phyloP scores from a whole-genome alignment of 192 early-diverging fungal genomes.

The Gonapodya prolifera region DNA sequence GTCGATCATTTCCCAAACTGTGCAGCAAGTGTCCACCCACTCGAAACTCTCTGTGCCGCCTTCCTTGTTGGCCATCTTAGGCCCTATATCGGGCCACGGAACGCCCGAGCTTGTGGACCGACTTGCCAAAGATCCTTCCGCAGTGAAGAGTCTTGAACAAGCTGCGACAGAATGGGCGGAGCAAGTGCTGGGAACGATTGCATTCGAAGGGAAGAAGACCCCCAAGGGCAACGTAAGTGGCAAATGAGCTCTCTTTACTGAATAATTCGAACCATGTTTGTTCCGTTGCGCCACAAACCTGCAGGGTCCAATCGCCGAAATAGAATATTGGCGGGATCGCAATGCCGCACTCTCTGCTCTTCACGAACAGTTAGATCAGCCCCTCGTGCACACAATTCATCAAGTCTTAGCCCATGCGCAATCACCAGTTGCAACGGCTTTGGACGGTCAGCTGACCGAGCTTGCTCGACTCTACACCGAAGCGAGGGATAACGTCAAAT shows the following conservation, averaged over 20 bases:
- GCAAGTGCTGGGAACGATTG: slow-evolving; percentile 29
- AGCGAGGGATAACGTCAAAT: slow-evolving; percentile 55
- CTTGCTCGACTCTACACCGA: slow-evolving; percentile 47
- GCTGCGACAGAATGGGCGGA: slow-evolving; percentile 48
- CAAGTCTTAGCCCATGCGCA: slow-evolving; percentile 21
- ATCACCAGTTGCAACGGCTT: slow-evolving; percentile 25
- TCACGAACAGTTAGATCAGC: slow-evolving; percentile 43
- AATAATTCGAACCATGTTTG: too few relatives aligned
- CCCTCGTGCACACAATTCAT: slow-evolving; percentile 40
- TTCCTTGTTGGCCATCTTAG: slow-evolving; percentile 8
- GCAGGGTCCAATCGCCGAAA: slow-evolving; percentile 42
- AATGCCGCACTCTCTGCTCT: slow-evolving; percentile 37
- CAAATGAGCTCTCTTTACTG: neutral
- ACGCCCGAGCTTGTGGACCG: slow-evolving; percentile 14
- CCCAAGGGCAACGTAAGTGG: slow-evolving; percentile 29
- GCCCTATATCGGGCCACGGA: neutral
- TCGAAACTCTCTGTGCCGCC: slow-evolving; percentile 40
- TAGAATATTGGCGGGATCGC: slow-evolving; percentile 49
- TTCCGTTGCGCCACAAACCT: slow-evolving; percentile 2
- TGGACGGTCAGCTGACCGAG: slow-evolving; percentile 42
- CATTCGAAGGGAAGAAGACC: slow-evolving; percentile 32
- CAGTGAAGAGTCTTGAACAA: slow-evolving; percentile 23
- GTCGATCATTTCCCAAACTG: slow-evolving; percentile 35
- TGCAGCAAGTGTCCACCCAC: slow-evolving; percentile 42
- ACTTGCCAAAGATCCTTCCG: slow-evolving; percentile 18